Base-by-base conservation (phyloP, 164 flowering plant species). In the Euptelea pleiosperma region DNA sequence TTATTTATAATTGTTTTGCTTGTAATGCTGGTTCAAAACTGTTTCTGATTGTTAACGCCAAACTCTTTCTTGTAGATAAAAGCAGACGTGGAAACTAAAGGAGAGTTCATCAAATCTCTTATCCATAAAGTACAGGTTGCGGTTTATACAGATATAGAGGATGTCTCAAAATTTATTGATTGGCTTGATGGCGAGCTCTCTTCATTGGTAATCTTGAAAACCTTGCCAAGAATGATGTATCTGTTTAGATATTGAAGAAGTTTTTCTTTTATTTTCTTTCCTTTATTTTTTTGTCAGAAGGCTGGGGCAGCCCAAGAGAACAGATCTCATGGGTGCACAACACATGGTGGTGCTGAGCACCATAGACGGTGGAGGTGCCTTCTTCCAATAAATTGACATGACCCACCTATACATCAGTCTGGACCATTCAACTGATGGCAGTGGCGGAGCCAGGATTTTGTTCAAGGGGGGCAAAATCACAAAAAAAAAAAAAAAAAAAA, bases 141-240 rank as follows among this genome's bases (percentile, higher is more conserved):
- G n/a, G 67, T 77, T 43, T 81, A 64, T 52, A 45, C 78, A 0
- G 75, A 79, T 62, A 76, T 85, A 45, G 86, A 85, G 31, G 84
- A 81, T 12, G 79, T 82, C 46, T 59, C 79, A 30, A 67, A 66
- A 40, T 82, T 82, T 66, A 82, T 79, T 25, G 83, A 81, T 54
- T 82, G 91, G 91, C 73, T 85, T 60, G 91, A 82, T 58, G 45
- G 16, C n/a, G 74, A 85, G 66, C 84, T 85, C 26, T 73, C 86
- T 53, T 71, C 85, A 1, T 60, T 85, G 88, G 91, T 85, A 78
- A 66, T 46, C 51, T 55, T 34, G 26, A 10, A 52, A 34, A 29
- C 48, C 30, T 53, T 29, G 22, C 14, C 3, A 8, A 37, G 44
- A 58, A 34, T 42, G 26, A 46, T 49, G 2, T 28, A n/a, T 60